Evolutionary conservation across 2,329 filamentous ascomycete genomes (phyloP).

Genomic region (Hypoxylon sp.): DNA sequence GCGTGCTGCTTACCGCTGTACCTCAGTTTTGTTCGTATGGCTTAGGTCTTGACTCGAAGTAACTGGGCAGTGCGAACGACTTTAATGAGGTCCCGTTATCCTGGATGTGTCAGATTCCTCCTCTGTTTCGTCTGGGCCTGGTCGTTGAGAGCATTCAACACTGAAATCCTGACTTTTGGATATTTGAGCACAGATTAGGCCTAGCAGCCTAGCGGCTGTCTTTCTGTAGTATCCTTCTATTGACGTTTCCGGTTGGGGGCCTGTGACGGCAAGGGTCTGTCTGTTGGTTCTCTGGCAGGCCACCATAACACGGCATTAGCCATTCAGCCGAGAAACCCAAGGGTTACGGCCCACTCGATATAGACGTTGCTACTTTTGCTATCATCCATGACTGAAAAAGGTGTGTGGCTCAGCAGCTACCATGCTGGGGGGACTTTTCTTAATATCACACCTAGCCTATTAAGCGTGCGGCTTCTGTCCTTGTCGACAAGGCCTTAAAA

Average conservation of each 20-base stretch:
- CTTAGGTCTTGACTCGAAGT: constrained; percentile 30
- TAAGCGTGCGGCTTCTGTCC: constrained; percentile 53
- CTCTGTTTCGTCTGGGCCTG: constrained; percentile 30
- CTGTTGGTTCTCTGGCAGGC: constrained; percentile 54
- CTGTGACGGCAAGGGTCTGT: constrained; percentile 50
- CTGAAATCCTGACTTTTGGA: constrained; percentile 27
- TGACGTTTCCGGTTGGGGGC: constrained; percentile 52
- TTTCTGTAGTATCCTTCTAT: constrained; percentile 43
- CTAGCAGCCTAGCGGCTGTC: constrained; percentile 39
- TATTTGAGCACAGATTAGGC: constrained; percentile 25
- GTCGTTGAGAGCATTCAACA: constrained; percentile 13
- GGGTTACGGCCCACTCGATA: constrained; percentile 54
- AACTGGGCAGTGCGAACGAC: constrained; percentile 23
- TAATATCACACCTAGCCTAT: constrained; percentile 50
- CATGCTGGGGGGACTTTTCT: constrained; percentile 47
- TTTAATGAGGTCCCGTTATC: constrained; percentile 33
- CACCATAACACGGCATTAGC: constrained; percentile 60
- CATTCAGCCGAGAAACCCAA: constrained; percentile 63
- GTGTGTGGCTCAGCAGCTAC: constrained; percentile 57
- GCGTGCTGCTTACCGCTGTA: constrained; percentile 49
- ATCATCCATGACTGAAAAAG: constrained; percentile 51
- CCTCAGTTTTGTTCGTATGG: constrained; percentile 34
- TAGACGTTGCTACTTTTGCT: constrained; percentile 53
- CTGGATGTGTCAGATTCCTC: constrained; percentile 45
- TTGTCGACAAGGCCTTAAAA: constrained; percentile 53